These are phyloP conservation scores for Colletotrichum aenigma DNA, from an alignment of 2,329 filamentous ascomycete species.

Conservation along the genomic window DNA sequence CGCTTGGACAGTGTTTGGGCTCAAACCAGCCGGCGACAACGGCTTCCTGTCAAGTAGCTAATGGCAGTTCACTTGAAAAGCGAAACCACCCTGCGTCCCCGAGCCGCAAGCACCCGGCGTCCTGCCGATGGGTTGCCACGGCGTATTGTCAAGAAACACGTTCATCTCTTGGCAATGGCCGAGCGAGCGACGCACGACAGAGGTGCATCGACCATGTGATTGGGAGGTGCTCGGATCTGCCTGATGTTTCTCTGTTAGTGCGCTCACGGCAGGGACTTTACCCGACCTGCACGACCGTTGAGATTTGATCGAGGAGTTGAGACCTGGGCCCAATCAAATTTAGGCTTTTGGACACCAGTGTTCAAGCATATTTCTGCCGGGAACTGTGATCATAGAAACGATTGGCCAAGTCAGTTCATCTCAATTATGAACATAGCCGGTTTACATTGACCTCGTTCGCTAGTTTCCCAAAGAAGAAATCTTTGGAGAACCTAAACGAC, in stretches of 20 bases:
- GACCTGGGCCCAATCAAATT: neutral
- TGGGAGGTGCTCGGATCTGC: neutral
- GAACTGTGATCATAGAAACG: neutral
- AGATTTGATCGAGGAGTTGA: neutral
- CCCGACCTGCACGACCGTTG: neutral
- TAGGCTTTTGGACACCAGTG: neutral
- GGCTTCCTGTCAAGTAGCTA: neutral
- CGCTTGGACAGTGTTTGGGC: conserved; percentile 11
- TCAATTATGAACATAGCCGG: neutral
- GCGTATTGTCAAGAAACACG: neutral
- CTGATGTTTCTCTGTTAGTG: neutral
- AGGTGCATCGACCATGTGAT: neutral
- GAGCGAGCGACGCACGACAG: neutral
- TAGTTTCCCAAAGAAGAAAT: neutral
- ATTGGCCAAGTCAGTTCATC: neutral
- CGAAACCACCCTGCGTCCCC: neutral
- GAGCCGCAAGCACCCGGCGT: neutral
- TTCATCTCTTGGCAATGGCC: neutral
- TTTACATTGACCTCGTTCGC: neutral
- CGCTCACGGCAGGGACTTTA: neutral
- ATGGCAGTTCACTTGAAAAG: neutral
- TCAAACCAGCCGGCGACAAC: neutral
- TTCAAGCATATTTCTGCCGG: neutral
- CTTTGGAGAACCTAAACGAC: neutral
- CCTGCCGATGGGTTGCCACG: neutral